These are phyloP conservation scores for Beauveria pseudobassiana DNA, from an alignment of 2,329 filamentous ascomycete species.

Conservation along the genomic window DNA sequence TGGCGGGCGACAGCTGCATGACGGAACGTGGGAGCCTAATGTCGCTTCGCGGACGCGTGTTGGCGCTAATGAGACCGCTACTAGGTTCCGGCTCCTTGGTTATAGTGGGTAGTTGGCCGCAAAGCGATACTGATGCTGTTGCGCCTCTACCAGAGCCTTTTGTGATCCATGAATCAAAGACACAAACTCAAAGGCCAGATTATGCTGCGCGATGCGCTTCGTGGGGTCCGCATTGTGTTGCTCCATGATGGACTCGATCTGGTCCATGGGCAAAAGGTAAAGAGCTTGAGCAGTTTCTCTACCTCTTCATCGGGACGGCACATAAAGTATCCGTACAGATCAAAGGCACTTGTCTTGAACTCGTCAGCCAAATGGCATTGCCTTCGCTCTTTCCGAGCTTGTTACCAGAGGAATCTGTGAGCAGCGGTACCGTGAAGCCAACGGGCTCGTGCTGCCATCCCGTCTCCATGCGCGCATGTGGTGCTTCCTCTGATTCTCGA, in stretches of 20 bases:
- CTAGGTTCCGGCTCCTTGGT: conserved; percentile 22
- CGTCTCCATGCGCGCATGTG: conserved; percentile 29
- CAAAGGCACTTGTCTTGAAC: conserved; percentile 72
- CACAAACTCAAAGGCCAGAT: conserved; percentile 74
- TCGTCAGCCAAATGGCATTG: conserved; percentile 87
- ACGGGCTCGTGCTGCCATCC: conserved; percentile 52
- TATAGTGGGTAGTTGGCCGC: conserved; percentile 24
- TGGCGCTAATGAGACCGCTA: conserved; percentile 29
- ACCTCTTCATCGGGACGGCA: conserved; percentile 75
- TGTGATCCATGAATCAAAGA: conserved; percentile 66
- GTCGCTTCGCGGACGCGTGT: conserved; percentile 44
- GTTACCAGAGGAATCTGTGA: conserved; percentile 75
- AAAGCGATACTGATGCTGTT: conserved; percentile 45
- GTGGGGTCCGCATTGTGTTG: conserved; percentile 61
- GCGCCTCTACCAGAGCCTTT: conserved; percentile 55
- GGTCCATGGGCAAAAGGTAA: conserved; percentile 75
- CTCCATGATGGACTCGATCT: conserved; percentile 62
- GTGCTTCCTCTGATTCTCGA: conserved; percentile 47
- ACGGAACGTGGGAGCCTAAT: conserved; percentile 53
- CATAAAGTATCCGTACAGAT: conserved; percentile 87
- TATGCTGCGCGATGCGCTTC: conserved; percentile 72
- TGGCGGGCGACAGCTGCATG: conserved; percentile 48
- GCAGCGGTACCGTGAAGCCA: conserved; percentile 83
- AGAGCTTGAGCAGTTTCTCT: conserved; percentile 73
- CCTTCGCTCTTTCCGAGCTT: conserved; percentile 95